Percentiles rank a stretch among this genome's conserved stretches.
These are phyloP conservation scores for Diutina mesorugosa DNA, from an alignment of 1,139 yeast species.

Conservation along the genomic window DNA sequence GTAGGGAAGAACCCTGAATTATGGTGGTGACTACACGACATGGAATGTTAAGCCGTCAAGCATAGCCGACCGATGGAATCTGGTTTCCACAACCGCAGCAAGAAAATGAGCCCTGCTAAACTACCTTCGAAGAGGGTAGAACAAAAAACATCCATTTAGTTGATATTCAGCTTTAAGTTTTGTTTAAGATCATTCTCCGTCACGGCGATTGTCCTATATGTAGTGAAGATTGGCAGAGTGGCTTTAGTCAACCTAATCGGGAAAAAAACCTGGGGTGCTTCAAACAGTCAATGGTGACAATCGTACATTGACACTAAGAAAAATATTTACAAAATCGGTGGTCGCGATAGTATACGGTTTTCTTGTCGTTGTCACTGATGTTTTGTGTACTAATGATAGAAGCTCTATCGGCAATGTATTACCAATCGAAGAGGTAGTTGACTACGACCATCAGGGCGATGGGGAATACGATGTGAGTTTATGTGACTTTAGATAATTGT, in stretches of 20 bases:
- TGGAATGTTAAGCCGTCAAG: too few species aligned
- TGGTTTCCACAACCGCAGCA: too few species aligned
- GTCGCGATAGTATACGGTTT: not conserved
- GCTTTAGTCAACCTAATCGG: not conserved
- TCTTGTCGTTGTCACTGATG: too few species aligned
- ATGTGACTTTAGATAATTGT: too few species aligned
- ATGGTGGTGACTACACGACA: not conserved
- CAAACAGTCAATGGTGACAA: not conserved
- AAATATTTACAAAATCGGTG: not conserved
- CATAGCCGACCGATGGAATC: too few species aligned
- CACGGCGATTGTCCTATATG: not conserved
- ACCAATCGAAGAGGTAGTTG: too few species aligned
- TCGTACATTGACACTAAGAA: not conserved
- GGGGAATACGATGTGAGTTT: too few species aligned
- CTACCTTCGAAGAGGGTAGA: not conserved
- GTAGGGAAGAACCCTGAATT: not conserved
- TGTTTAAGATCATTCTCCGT: not conserved
- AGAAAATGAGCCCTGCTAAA: too few species aligned
- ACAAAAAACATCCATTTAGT: too few species aligned
- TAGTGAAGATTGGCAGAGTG: not conserved
- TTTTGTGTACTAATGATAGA: too few species aligned
- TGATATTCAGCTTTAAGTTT: not conserved
- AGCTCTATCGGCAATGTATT: too few species aligned
- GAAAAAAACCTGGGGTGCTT: not conserved
- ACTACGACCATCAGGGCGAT: too few species aligned